A percentile compares a stretch with the other conserved stretches of the same genome.
These are phyloP conservation scores for Agaricales sp. DNA, from an alignment of 1,284 basidiomycete genomes.

Conservation along the genomic window DNA sequence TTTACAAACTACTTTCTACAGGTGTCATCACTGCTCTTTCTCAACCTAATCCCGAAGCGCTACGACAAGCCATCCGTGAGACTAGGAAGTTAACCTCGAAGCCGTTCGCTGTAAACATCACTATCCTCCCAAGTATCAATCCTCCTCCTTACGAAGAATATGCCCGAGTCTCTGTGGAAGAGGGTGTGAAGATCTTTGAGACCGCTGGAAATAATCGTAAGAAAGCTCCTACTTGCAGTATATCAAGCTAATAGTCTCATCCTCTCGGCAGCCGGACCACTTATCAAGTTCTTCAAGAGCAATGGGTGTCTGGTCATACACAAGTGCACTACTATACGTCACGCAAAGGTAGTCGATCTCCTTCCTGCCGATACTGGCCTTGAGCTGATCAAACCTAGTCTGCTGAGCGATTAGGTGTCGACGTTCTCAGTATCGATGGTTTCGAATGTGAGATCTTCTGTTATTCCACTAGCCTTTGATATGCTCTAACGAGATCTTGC, in stretches of 20 bases:
- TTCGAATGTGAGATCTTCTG: constrained; percentile 60
- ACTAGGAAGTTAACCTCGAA: constrained; percentile 62
- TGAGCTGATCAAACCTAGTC: too few relatives aligned
- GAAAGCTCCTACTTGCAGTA: constrained; percentile 14
- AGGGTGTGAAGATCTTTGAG: constrained; percentile 86
- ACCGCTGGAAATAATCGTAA: constrained; percentile 87
- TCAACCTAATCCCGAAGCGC: constrained; percentile 77
- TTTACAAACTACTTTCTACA: constrained; percentile 15
- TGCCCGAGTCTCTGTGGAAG: constrained; percentile 75
- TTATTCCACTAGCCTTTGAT: constrained; percentile 1
- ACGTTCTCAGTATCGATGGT: constrained; percentile 82
- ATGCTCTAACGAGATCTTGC: not conserved
- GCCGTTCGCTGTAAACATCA: constrained; percentile 89
- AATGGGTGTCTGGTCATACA: constrained; percentile 76
- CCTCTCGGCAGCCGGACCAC: constrained; percentile 47
- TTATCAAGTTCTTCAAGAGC: constrained; percentile 77
- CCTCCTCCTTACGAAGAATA: constrained; percentile 88
- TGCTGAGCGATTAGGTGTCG: constrained; percentile 71
- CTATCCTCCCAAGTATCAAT: constrained; percentile 81
- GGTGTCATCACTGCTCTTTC: constrained; percentile 83
- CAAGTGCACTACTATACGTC: constrained; percentile 85
- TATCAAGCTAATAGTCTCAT: constrained; percentile 2
- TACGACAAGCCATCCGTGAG: constrained; percentile 79
- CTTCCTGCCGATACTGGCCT: constrained; percentile 7
- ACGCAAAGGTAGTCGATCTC: constrained; percentile 77